Percentiles rank a stretch among this genome's conserved stretches.
Conservation (phyloP, 2,329 filamentous ascomycete genomes). For the Fusarium devonianum region DNA sequence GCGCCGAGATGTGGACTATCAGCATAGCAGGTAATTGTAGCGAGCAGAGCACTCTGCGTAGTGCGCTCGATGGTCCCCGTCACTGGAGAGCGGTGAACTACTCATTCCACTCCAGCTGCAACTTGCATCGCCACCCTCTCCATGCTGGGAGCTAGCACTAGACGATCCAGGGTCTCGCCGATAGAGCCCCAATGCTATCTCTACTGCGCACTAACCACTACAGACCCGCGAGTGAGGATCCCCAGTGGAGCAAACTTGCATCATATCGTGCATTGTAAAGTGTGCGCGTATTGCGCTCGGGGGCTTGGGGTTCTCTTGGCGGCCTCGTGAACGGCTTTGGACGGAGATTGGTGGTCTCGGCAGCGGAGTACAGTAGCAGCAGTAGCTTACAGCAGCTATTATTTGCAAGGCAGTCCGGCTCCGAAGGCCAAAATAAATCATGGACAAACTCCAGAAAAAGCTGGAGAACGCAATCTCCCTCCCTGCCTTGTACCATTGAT, state of each 20-base stretch:
- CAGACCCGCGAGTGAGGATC: neutral
- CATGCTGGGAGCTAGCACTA: conserved; percentile 10
- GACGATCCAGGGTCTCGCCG: conserved; percentile 30
- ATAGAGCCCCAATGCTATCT: conserved; percentile 11
- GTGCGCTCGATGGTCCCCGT: neutral
- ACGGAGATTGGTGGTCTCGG: neutral
- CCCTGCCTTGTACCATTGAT: conserved; percentile 7
- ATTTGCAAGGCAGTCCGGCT: conserved; percentile 1
- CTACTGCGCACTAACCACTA: neutral
- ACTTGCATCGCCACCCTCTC: conserved; percentile 13
- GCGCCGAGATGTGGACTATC: too few species aligned
- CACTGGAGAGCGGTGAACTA: conserved; percentile 6
- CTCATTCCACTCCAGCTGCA: conserved; percentile 22
- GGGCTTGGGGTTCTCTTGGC: neutral
- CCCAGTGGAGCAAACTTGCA: neutral
- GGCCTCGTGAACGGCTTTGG: neutral
- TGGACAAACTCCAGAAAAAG: conserved; percentile 8
- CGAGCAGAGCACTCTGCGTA: too few species aligned
- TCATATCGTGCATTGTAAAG: neutral
- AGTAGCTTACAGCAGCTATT: too few species aligned
- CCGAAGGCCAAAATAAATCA: conserved; percentile 30
- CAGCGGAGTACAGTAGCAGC: too few species aligned
- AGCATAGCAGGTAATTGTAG: too few species aligned
- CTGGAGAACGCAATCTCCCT: conserved; percentile 5
- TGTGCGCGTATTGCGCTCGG: too few species aligned